A percentile compares a stretch with the other conserved stretches of the same genome.
Conservation (phyloP, 345 rosid species). For the Heritiera littoralis region DNA sequence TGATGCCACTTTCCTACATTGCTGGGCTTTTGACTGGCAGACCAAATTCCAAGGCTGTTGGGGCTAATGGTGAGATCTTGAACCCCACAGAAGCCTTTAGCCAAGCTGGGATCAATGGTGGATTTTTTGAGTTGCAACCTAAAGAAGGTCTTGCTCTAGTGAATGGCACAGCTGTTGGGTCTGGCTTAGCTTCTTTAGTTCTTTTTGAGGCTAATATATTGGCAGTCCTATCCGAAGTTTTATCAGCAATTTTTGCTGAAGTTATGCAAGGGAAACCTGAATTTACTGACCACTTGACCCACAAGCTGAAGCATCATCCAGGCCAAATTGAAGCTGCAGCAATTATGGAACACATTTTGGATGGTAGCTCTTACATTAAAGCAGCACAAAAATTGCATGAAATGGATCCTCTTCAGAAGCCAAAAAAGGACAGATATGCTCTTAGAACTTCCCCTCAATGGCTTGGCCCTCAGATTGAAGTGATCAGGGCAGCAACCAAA, state of each 20-base stretch:
- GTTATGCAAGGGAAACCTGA: conserved; percentile 81
- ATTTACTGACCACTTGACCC: conserved; percentile 74
- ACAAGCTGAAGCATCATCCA: conserved; percentile 72
- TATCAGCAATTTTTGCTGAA: conserved; percentile 67
- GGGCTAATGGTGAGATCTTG: conserved; percentile 52
- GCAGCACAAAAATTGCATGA: conserved; percentile 63
- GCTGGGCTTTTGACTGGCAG: conserved; percentile 64
- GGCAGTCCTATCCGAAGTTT: conserved; percentile 54
- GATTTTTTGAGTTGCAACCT: conserved; percentile 67
- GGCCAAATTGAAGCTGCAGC: conserved; percentile 86
- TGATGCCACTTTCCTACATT: conserved; percentile 71
- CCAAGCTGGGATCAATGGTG: conserved; percentile 42
- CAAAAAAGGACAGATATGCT: conserved; percentile 74
- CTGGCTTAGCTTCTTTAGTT: conserved; percentile 70
- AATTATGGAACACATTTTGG: conserved; percentile 73
- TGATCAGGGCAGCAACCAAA: conserved; percentile 62
- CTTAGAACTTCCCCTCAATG: conserved; percentile 78
- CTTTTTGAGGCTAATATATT: conserved; percentile 56
- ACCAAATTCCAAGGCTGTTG: conserved; percentile 60
- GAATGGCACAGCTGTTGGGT: conserved; percentile 76
- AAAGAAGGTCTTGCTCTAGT: conserved; percentile 77
- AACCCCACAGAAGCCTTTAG: conserved; percentile 51
- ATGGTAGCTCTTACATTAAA: conserved; percentile 62
- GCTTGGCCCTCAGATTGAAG: conserved; percentile 81
- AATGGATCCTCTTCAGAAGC: conserved; percentile 70